phyloP scores from a whole-genome alignment of 176 grass and related monocot genomes.

The Oryza brachyantha region DNA sequence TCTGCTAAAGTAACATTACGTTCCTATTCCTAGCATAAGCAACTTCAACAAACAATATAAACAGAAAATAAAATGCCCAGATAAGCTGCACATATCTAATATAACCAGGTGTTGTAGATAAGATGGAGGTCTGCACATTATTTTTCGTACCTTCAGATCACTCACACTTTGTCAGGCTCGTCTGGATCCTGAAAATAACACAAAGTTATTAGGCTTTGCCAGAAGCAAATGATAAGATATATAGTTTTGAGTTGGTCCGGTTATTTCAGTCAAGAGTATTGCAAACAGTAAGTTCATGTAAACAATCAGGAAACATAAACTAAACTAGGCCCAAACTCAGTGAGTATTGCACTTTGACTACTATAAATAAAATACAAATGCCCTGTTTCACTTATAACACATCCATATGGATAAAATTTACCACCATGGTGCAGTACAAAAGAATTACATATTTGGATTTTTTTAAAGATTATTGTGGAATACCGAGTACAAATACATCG shows the following conservation, averaged over 20 bases:
- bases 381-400: too few species aligned
- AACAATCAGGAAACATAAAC: background rate
- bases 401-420: too few species aligned
- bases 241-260: background rate
- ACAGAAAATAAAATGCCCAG: background rate
- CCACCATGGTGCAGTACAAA: too few species aligned
- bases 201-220: constrained; percentile 1
- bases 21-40: background rate
- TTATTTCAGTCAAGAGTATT: background rate
- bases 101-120: background rate
- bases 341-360: too few species aligned
- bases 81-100: background rate
- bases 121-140: background rate
- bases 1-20: background rate
- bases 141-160: constrained; percentile 15
- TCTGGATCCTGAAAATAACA: constrained; percentile 30
- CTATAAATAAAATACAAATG: too few species aligned
- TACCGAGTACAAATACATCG: too few species aligned
- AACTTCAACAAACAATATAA: background rate
- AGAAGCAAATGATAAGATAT: constrained; percentile 10
- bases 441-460: too few species aligned
- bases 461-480: too few species aligned
- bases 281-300: background rate
- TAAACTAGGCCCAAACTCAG: background rate
- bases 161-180: constrained; percentile 27